Percentiles rank a stretch among this genome's conserved stretches.
Conservation (phyloP, 768 basidiomycete species). For the Amanita exitialis region DNA sequence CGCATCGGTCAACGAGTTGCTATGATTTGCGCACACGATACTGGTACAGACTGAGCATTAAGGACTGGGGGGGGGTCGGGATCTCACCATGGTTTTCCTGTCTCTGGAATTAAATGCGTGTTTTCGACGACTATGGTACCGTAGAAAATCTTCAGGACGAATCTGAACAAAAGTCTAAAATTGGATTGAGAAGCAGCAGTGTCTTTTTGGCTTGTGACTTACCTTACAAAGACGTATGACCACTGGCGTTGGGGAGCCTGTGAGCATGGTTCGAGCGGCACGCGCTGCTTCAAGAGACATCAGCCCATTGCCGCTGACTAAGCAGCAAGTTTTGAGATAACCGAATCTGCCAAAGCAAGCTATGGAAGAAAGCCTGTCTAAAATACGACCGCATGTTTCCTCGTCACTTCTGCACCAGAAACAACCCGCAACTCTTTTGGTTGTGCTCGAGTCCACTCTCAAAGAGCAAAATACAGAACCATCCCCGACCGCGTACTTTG, state of each 20-base stretch:
- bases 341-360: neutral
- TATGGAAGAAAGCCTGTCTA: constrained; percentile 62
- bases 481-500: constrained; percentile 88
- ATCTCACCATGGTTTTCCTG: constrained; percentile 62
- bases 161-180: constrained; percentile 56
- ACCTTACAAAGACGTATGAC: constrained; percentile 67
- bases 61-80: neutral
- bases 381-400: constrained; percentile 79
- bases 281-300: too few species aligned
- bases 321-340: constrained; percentile 19
- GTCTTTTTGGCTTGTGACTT: constrained; percentile 6
- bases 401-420: constrained; percentile 84
- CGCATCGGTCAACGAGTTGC: constrained; percentile 80
- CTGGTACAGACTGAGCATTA: constrained; percentile 25
- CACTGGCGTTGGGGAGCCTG: constrained; percentile 29
- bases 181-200: neutral
- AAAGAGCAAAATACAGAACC: constrained; percentile 56
- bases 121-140: constrained; percentile 83
- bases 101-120: constrained; percentile 55
- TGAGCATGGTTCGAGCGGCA: neutral
- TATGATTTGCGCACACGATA: constrained; percentile 81
- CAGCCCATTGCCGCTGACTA: constrained; percentile 16
- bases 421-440: constrained; percentile 75
- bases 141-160: constrained; percentile 88
- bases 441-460: constrained; percentile 76